Percentiles rank a stretch among this genome's conserved stretches.
Conservation (phyloP, 176 grass and related monocot genomes). For the bread wheat (Triticum aestivum) region IWGSC_CS_RefSeq_v2.1 NC_057797.1:186764050-186764549, state of each 20-base stretch:
- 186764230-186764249: neutral
- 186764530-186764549: conserved; percentile 76
- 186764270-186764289: neutral
- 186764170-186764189: conserved; percentile 6
- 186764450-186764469: conserved; percentile 38
- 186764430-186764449: conserved; percentile 48
- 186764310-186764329: conserved; percentile 81
- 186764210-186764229: conserved; percentile 15
- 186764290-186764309: conserved; percentile 59
- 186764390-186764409: conserved; percentile 69
- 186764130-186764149: neutral
- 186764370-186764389: conserved; percentile 39
- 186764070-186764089: conserved; percentile 15
- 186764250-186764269: conserved; percentile 16
- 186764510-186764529: conserved; percentile 58
- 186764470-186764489: conserved; percentile 33
- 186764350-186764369: conserved; percentile 12
- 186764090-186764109: neutral
- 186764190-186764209: neutral
- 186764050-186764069: neutral
- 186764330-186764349: conserved; percentile 49
- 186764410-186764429: conserved; percentile 56
- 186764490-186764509: conserved; percentile 40
- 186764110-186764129: neutral
- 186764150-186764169: neutral